Conservation (phyloP, 495 filamentous ascomycete genomes). For the Xylaria telfairii region DNA sequence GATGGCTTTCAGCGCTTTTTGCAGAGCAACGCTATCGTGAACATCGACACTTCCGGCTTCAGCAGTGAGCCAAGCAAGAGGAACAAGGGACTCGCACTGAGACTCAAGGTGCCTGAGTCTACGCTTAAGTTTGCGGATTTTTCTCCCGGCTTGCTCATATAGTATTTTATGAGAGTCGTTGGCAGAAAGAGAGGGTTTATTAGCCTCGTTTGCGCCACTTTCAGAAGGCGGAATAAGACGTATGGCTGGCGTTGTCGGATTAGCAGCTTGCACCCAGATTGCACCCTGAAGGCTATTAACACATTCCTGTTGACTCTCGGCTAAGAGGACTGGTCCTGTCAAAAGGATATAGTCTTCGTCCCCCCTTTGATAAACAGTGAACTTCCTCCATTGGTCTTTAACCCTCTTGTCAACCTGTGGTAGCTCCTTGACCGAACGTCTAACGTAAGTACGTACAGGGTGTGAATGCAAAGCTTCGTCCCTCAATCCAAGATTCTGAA, state of each 20-base stretch:
- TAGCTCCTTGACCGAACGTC: not conserved
- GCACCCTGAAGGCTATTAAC: too few species aligned
- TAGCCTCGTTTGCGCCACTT: not conserved
- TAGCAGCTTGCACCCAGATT: not conserved
- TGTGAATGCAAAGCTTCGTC: slow-evolving; percentile 18
- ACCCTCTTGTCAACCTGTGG: not conserved
- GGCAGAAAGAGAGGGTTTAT: not conserved
- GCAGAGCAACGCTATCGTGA: slow-evolving; percentile 12
- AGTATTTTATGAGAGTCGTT: slow-evolving; percentile 26
- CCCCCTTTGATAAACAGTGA: not conserved
- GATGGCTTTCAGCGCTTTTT: slow-evolving; percentile 22
- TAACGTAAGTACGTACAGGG: not conserved
- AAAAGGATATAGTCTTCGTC: too few species aligned
- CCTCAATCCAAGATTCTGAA: slow-evolving; percentile 6
- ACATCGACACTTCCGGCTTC: slow-evolving; percentile 28
- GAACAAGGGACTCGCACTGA: slow-evolving; percentile 8
- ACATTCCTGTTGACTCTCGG: not conserved
- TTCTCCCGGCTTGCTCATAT: slow-evolving; percentile 11
- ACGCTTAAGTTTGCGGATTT: slow-evolving; percentile 15
- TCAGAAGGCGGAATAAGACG: slow-evolving; percentile 6
- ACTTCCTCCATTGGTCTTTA: not conserved
- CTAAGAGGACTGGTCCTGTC: not conserved
- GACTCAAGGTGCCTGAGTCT: not conserved
- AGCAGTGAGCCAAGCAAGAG: slow-evolving; percentile 27
- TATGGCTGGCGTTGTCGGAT: not conserved